Evolutionary conservation across 2,329 filamentous ascomycete species (phyloP).

Genomic region (Aspergillus ochraceus): DNA sequence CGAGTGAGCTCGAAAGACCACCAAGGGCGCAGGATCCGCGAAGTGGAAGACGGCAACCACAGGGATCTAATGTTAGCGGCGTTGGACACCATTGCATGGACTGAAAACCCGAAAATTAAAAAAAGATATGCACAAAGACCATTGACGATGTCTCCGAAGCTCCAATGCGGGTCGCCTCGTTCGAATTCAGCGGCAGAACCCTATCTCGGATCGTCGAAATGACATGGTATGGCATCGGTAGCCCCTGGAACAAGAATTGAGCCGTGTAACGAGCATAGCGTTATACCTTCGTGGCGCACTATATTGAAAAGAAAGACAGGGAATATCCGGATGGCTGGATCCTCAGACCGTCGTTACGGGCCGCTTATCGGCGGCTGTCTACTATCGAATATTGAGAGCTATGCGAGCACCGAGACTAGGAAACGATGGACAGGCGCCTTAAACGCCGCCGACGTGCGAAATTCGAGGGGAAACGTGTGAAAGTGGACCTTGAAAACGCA

Average conservation of each 20-base stretch:
- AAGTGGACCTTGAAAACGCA: slow-evolving; percentile 11
- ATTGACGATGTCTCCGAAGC: slow-evolving; percentile 3
- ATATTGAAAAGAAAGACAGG: slow-evolving; percentile 4
- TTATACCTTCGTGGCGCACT: slow-evolving; percentile 3
- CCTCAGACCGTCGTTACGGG: slow-evolving; percentile 2
- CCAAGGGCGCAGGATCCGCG: slow-evolving; percentile 22
- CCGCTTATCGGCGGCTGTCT: slow-evolving; percentile 16
- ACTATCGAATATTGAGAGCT: not conserved
- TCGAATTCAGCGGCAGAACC: slow-evolving; percentile 18
- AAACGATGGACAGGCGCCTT: slow-evolving; percentile 34
- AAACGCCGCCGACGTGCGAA: slow-evolving; percentile 28
- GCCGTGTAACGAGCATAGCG: slow-evolving; percentile 21
- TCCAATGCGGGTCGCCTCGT: slow-evolving; percentile 13
- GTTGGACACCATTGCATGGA: slow-evolving; percentile 39
- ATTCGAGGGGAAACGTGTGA: slow-evolving; percentile 5
- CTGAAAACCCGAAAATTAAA: slow-evolving; percentile 20
- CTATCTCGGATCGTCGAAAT: slow-evolving; percentile 18
- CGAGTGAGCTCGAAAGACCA: slow-evolving; percentile 8
- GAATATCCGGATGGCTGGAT: slow-evolving; percentile 3
- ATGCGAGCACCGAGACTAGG: slow-evolving; percentile 12
- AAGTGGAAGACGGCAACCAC: slow-evolving; percentile 19
- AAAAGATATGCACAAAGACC: slow-evolving; percentile 8
- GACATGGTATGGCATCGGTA: slow-evolving; percentile 14
- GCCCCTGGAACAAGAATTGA: slow-evolving; percentile 10
- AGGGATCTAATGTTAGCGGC: slow-evolving; percentile 23